Evolutionary conservation across 768 basidiomycete genomes (phyloP), one percentile per base, ranked within the genome.

Genomic region (Termitomyces sp.): DNA sequence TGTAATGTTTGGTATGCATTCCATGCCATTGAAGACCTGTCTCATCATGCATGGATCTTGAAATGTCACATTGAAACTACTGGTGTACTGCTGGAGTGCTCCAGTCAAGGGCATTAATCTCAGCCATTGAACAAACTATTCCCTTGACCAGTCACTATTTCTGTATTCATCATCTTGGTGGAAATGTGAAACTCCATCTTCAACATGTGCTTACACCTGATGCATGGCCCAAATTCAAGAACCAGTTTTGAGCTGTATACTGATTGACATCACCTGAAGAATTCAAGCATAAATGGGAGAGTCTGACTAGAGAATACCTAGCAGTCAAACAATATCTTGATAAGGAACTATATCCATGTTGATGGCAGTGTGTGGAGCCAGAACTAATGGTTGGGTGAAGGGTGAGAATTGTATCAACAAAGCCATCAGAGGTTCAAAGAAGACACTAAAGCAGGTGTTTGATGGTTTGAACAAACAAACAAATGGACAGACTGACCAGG

Each of bases 311-410:
- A 0, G 40, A 29, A 2, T 70, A 58, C 49, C 66, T 67, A 4
- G 11, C 54, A 7, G 60, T 66, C 17, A 23, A 59, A 8, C 25
- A 29, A 0, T 76, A 75, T 57, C 67, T 74, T 7, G 52, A 67
- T 6, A 54, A 61, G 1, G 66, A 70, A 37, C 23, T 76, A 0
- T 74, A 71, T 54, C 58, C 64, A 2, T 69, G 66, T 42, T 63
- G 64, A 0, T 59, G 69, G 29, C 67, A 63, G 16, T 76, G 73
- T 66, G 61, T 23, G 73, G 73, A 0, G 63, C 73, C 5, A 45
- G 71, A 1, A 76, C 72, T 27, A 73, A 68, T 62, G 70, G 74
- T 1, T 58, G 66, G 1, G 64, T 71, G 0, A 71, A 71, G 50
- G 52, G 50, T 0, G 68, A 71, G 49, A 69, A 71, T 41, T 57